phyloP scores from a whole-genome alignment of 345 rosid genomes.

The Eucalyptus camaldulensis region DNA sequence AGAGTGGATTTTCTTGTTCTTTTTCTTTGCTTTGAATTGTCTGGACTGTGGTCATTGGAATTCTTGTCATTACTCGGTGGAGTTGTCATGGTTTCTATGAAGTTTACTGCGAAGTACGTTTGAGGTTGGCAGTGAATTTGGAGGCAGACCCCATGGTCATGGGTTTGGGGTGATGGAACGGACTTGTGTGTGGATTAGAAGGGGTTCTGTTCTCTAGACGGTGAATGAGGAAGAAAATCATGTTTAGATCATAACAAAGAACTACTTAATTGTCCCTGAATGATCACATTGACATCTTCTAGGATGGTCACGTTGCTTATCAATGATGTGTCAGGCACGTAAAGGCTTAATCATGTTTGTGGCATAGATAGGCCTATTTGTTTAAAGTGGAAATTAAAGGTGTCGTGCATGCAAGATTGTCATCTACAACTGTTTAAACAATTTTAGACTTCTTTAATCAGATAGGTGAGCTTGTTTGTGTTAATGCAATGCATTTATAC shows the following conservation, averaged over 20 bases:
- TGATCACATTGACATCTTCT: neutral
- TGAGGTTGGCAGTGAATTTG: neutral
- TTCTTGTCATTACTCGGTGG: neutral
- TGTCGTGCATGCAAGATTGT: neutral
- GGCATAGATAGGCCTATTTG: neutral
- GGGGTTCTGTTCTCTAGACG: neutral
- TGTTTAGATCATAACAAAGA: neutral
- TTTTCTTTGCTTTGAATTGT: neutral
- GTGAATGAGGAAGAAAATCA: neutral
- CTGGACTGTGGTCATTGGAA: neutral
- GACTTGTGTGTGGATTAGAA: neutral
- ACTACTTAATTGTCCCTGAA: neutral
- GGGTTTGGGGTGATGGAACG: neutral
- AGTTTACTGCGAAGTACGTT: neutral
- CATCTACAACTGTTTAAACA: neutral
- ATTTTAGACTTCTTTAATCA: neutral
- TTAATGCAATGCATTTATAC: neutral
- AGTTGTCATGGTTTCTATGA: neutral
- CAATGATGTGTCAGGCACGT: neutral
- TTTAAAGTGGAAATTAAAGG: neutral
- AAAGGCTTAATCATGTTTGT: neutral
- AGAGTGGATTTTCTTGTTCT: neutral
- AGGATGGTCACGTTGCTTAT: neutral
- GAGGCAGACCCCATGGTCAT: neutral
- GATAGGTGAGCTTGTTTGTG: neutral